Base-by-base conservation (phyloP, 2,329 filamentous ascomycete species). In the Lasiodiplodia hormozganensis region DNA sequence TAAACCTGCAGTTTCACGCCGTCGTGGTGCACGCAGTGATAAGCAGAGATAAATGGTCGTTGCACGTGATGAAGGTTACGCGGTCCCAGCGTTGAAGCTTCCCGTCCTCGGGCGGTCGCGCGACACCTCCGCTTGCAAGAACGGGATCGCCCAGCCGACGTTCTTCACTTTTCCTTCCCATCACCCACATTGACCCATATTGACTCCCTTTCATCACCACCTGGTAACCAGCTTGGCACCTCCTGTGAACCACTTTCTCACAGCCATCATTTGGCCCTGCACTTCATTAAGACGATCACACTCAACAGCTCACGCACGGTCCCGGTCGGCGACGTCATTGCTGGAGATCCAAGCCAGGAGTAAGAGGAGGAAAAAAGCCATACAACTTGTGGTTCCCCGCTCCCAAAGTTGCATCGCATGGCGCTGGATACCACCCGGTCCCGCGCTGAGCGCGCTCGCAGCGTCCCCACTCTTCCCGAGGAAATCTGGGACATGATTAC, bases 401-500 rank as follows among this genome's bases (percentile, higher is more conserved):
- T 23, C 12, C 40, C 10, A 14, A 10, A 16, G 12, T 21, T 18
- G 31, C 23, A 18, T 3, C 7, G 2, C 40, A 62, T 51, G 40
- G 40, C 40, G 58, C 58, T 34, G 8, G 18, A 12, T 47, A 14
- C 23, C 18, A 25, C 47, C 8, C 11, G 23, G n/a, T 18, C 36
- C 6, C 56, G 38, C 56, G 21, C 36, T 6, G 34, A 23, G 34
- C 56, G 57, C 57, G 25, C 38, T 16, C 40, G 25, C 36, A 21
- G 58, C 25, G 58, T 62, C 3, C 58, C 58, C 7, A 11, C 40
- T 12, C 58, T 62, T n/a, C 58, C 58, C 21, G 58, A 62, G 58
- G 58, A 62, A 43, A 62, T 62, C 12, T 62, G 58, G 58, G 58
- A 62, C 58, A 62, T 62, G 58, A 51, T 62, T 28, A 49, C 58